These are phyloP conservation scores for Aspergillus sparsus DNA, from an alignment of 495 filamentous ascomycete species.

Conservation along the genomic window DNA sequence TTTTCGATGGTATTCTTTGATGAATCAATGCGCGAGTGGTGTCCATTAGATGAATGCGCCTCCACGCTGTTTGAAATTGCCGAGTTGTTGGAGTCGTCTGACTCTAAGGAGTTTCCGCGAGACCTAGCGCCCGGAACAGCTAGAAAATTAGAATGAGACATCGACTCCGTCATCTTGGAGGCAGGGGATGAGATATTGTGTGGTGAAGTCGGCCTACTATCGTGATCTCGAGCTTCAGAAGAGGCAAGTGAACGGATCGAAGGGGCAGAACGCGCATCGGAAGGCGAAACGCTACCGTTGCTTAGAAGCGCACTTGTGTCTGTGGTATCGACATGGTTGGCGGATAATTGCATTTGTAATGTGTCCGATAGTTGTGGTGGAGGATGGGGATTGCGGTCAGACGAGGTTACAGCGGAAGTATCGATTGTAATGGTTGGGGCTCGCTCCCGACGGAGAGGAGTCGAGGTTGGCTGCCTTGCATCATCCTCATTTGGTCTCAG, in stretches of 20 bases:
- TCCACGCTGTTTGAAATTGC: conserved; percentile 55
- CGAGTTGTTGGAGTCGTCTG: conserved; percentile 53
- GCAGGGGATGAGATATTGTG: conserved; percentile 83
- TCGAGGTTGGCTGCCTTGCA: conserved; percentile 27
- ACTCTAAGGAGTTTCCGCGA: conserved; percentile 66
- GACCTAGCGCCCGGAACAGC: conserved; percentile 62
- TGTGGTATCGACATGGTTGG: conserved; percentile 44
- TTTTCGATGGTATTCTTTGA: conserved; percentile 45
- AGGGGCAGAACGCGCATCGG: conserved; percentile 58
- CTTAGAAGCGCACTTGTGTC: conserved; percentile 44
- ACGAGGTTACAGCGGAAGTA: conserved; percentile 62
- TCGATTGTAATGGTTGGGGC: conserved; percentile 76
- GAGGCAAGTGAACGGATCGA: conserved; percentile 61
- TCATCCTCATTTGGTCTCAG: conserved; percentile 32
- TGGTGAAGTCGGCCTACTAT: conserved; percentile 82
- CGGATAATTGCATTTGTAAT: conserved; percentile 48
- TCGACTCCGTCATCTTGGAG: conserved; percentile 46
- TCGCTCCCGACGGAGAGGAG: conserved; percentile 47
- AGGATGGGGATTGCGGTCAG: conserved; percentile 25
- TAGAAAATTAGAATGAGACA: conserved; percentile 57
- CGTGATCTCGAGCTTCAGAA: conserved; percentile 71
- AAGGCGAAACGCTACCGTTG: conserved; percentile 52
- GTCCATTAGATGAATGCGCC: conserved; percentile 44
- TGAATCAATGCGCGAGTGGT: conserved; percentile 37
- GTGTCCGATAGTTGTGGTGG: conserved; percentile 34